A percentile compares a stretch with the other conserved stretches of the same genome.
phyloP scores from a whole-genome alignment of 228 moss, liverwort and hornwort species.

The Sphagnum magellanicum region DNA sequence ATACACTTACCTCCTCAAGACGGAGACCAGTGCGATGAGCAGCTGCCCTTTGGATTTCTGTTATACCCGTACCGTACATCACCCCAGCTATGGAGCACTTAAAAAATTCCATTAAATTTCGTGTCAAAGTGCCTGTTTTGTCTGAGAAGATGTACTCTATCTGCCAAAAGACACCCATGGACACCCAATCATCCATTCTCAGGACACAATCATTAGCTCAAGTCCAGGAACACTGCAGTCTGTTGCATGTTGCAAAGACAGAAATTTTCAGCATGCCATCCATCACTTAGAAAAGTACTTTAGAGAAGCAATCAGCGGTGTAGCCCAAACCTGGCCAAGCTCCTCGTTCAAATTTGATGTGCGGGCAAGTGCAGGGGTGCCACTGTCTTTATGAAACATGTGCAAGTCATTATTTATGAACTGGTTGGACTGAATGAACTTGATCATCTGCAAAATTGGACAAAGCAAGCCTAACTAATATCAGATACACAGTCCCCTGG shows the following conservation, averaged over 20 bases:
- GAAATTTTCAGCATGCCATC: background rate
- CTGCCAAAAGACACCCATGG: constrained; percentile 24
- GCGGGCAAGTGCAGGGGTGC: constrained; percentile 84
- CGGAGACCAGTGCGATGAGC: constrained; percentile 65
- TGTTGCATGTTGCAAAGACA: background rate
- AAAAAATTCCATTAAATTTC: constrained; percentile 93
- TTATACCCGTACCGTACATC: constrained; percentile 89
- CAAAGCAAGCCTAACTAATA: background rate
- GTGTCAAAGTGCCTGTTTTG: constrained; percentile 87
- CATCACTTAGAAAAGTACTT: background rate
- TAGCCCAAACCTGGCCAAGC: constrained; percentile 61
- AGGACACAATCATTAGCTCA: background rate
- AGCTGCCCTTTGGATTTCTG: constrained; percentile 85
- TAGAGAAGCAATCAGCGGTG: background rate
- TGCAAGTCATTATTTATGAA: constrained; percentile 82
- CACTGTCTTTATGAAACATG: constrained; percentile 82
- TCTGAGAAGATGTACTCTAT: constrained; percentile 95
- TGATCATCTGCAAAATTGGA: constrained; percentile 67
- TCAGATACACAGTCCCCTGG: too few relatives aligned
- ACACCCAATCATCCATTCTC: background rate
- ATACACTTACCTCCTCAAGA: constrained; percentile 50
- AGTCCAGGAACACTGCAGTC: too few relatives aligned
- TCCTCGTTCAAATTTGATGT: constrained; percentile 97
- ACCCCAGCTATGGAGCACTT: constrained; percentile 92
- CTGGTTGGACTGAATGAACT: constrained; percentile 85